These are phyloP conservation scores for Hydrangea macrophylla DNA, from an alignment of 148 eudicot species.

Conservation along the genomic window DNA sequence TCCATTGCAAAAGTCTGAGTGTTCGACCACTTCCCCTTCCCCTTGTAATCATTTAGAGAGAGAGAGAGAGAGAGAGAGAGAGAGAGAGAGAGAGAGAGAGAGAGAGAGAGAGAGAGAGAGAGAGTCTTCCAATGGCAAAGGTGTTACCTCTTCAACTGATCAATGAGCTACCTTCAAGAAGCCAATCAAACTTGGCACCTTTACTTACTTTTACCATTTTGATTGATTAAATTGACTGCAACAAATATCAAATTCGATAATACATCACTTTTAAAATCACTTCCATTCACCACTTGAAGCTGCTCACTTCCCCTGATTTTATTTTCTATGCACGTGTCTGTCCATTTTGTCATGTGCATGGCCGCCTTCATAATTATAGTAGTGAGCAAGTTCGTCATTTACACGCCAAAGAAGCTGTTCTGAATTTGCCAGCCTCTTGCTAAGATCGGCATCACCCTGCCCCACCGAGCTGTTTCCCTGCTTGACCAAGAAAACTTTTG, in stretches of 20 bases:
- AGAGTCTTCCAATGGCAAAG: too few species aligned
- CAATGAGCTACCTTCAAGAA: background rate
- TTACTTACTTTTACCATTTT: slow-evolving; percentile 15
- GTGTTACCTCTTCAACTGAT: too few species aligned
- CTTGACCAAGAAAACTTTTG: slow-evolving; percentile 1
- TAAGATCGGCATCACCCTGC: slow-evolving; percentile 19
- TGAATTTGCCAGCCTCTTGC: slow-evolving; percentile 29
- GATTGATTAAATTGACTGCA: background rate
- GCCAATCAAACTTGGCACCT: slow-evolving; percentile 1
- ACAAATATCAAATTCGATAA: background rate
- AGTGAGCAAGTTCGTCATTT: slow-evolving; percentile 32
- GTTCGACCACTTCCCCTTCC: too few species aligned
- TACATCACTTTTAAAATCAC: background rate
- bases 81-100: too few species aligned
- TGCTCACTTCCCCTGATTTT: slow-evolving; percentile 29
- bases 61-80: too few species aligned
- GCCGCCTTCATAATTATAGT: slow-evolving; percentile 21
- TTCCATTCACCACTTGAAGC: background rate
- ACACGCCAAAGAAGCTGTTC: slow-evolving; percentile 28
- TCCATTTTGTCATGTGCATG: slow-evolving; percentile 13
- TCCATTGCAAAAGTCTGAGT: too few species aligned
- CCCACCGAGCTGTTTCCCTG: slow-evolving; percentile 19
- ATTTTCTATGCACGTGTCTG: slow-evolving; percentile 9
- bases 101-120: too few species aligned
- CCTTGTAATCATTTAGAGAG: too few species aligned